phyloP scores from a whole-genome alignment of 441 rosid genomes.

The Corymbia calophylla region DNA sequence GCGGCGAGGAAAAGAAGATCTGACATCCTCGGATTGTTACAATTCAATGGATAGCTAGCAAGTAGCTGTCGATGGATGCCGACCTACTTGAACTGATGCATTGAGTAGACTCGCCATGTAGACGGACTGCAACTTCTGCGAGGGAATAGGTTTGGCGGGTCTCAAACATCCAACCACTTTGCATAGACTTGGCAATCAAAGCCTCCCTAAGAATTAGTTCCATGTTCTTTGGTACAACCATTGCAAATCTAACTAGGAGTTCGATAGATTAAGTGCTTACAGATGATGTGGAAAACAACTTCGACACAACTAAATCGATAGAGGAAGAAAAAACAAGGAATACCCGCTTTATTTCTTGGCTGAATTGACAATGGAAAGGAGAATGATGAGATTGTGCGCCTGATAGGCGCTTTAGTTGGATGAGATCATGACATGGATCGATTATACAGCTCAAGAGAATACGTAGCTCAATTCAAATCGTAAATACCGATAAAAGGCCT shows the following conservation, averaged over 20 bases:
- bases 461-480: background rate
- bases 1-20: too few species aligned
- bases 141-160: background rate
- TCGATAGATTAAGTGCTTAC: background rate
- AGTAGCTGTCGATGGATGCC: background rate
- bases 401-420: background rate
- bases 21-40: background rate
- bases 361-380: background rate
- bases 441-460: background rate
- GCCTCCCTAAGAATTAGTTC: background rate
- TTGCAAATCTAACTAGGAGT: background rate
- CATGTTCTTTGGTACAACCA: background rate
- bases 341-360: background rate
- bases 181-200: background rate
- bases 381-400: background rate
- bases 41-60: background rate
- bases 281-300: background rate
- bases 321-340: background rate
- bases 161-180: background rate
- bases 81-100: background rate
- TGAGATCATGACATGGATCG: background rate
- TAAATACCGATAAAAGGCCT: slow-evolving; percentile 47
- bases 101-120: background rate
- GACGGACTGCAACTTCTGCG: background rate
- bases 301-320: background rate